Base-by-base conservation (phyloP, 805 yeast species). In the Teunomyces stri region DNA sequence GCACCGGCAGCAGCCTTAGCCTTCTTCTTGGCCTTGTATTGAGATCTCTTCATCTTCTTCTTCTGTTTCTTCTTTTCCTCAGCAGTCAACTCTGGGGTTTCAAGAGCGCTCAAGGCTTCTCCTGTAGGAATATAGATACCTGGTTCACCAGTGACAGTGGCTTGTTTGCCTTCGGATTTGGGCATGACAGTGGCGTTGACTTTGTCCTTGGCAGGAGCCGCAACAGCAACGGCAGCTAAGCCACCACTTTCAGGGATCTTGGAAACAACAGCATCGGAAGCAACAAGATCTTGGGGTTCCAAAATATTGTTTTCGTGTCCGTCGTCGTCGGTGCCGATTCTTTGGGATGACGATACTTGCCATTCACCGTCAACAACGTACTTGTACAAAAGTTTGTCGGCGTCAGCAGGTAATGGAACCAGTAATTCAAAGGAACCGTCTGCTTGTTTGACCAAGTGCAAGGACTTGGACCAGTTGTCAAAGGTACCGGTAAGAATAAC, bases 311-410 rank as follows among this genome's bases (percentile, higher is more conserved):
- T 82, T 36, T 68, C 70, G 54, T 67, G 76, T 20, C 85, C 85
- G 33, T 68, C 60, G 9, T 63, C 75, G 55, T 80, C 85, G 34
- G 65, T 69, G 48, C 76, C 76, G 25, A 68, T 63, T 37, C 65
- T 65, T 51, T 76, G 75, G 29, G 55, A 44, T 1, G 63, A 61
- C 15, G 73, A 68, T 20, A 73, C 72, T 20, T 63, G 59, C 90
- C 90, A 85, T 40, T 76, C 77, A 40, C 84, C 89, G 61, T 85
- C 90, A 38, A 85, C 90, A 47, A 85, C 78, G 59, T 79, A 85
- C 68, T 82, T 82, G 69, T 76, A 82, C 18, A 69, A 64, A 35
- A 81, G 61, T 56, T 70, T 69, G 43, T 63, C 72, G 18, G 58
- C 35, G 25, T 70, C 64, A n/a, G 67, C 43, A 15, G 72, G 70